A percentile compares a stretch with the other conserved stretches of the same genome.
These are phyloP conservation scores for Phaeosphaeria sp. DNA, from an alignment of 2,329 filamentous ascomycete genomes.

Conservation along the genomic window DNA sequence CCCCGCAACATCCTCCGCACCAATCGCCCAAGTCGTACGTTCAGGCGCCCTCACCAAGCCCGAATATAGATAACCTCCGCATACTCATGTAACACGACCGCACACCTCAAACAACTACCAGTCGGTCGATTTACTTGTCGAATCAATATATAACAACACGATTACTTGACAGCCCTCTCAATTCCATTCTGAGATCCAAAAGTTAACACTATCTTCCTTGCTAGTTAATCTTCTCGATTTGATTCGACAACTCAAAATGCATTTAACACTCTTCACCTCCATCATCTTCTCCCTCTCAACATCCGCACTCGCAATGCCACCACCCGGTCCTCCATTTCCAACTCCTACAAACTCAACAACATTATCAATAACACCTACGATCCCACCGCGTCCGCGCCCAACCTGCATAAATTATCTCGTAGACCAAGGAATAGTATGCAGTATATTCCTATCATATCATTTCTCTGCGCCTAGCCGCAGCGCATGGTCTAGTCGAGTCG, in stretches of 20 bases:
- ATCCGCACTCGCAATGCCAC: too few species aligned
- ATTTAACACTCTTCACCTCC: too few species aligned
- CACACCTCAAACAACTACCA: not conserved
- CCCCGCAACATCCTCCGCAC: not conserved
- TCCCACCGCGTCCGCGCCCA: not conserved
- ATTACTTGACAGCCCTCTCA: too few species aligned
- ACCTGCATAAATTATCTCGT: not conserved
- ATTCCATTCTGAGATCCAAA: too few species aligned
- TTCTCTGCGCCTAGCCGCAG: not conserved
- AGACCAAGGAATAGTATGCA: not conserved
- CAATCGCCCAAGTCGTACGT: not conserved
- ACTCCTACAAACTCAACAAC: not conserved
- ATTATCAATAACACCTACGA: too few species aligned
- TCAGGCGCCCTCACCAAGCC: not conserved
- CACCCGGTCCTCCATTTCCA: not conserved
- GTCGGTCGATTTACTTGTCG: not conserved
- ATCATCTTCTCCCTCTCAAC: too few species aligned
- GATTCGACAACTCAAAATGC: too few species aligned
- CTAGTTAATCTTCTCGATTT: too few species aligned
- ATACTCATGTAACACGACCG: not conserved
- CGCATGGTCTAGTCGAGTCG: too few species aligned
- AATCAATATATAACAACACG: too few species aligned
- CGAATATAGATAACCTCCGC: not conserved
- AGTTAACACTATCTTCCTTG: too few species aligned
- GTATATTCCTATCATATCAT: not conserved